These are phyloP conservation scores for Boletellus sp. DNA, from an alignment of 1,284 basidiomycete species.

Conservation along the genomic window DNA sequence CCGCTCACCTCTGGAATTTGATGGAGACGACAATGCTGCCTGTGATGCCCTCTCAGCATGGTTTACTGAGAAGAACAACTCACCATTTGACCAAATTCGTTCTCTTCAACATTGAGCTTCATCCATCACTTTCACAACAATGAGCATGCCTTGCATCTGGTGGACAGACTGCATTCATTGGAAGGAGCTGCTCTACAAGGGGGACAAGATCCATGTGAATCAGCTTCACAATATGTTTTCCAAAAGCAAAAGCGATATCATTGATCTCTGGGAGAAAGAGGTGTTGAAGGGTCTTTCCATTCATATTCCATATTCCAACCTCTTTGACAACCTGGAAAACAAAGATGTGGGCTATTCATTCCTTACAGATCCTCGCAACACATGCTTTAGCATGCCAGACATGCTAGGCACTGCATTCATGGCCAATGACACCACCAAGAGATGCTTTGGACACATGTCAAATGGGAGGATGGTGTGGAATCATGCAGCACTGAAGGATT, in stretches of 20 bases:
- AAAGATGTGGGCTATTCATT: neutral
- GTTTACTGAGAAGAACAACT: conserved; percentile 2
- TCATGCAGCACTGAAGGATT: neutral
- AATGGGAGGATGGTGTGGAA: neutral
- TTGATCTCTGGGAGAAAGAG: neutral
- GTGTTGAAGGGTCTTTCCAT: neutral
- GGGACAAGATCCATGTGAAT: neutral
- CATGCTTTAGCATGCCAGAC: too few relatives aligned
- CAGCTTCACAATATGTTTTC: neutral
- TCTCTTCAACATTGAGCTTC: neutral
- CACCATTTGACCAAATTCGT: neutral
- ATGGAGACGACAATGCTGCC: too few relatives aligned
- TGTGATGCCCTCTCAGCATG: neutral
- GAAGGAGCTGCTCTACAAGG: neutral
- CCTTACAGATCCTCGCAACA: too few relatives aligned
- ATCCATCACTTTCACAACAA: neutral
- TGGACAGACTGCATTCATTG: neutral
- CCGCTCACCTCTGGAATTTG: too few relatives aligned
- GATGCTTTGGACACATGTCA: too few relatives aligned
- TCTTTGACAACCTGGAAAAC: too few relatives aligned
- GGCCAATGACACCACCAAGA: too few relatives aligned
- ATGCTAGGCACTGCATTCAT: too few relatives aligned
- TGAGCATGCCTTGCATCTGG: neutral
- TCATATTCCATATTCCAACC: too few relatives aligned
- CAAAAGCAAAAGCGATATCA: neutral